Evolutionary conservation across 495 filamentous ascomycete genomes (phyloP).

Genomic region (Hypoxylon lenormandii): DNA sequence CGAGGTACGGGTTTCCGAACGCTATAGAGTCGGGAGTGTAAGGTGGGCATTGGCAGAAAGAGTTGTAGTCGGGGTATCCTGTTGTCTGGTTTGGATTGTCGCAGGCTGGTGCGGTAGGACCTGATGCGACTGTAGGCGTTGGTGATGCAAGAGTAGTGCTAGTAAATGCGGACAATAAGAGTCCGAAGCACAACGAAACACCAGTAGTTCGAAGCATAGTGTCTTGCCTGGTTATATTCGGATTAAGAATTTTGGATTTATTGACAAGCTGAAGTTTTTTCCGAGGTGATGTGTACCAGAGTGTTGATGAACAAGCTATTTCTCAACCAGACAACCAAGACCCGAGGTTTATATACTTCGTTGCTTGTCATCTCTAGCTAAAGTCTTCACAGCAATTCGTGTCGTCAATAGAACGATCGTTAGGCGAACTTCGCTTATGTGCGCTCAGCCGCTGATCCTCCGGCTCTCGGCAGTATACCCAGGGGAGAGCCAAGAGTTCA

Average conservation of each 20-base stretch:
- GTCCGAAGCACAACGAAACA: slow-evolving; percentile 8
- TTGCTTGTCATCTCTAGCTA: background rate
- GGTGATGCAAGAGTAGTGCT: slow-evolving; percentile 14
- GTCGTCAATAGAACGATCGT: background rate
- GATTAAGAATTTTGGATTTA: background rate
- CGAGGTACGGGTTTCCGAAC: slow-evolving; percentile 48
- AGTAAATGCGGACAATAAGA: slow-evolving; percentile 16
- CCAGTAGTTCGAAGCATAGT: slow-evolving; percentile 22
- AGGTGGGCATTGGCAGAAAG: slow-evolving; percentile 42
- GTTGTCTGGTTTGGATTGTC: slow-evolving; percentile 36
- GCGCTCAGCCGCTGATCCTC: slow-evolving; percentile 20
- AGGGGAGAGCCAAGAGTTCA: slow-evolving; percentile 25
- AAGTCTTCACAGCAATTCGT: background rate
- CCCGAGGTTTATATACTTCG: slow-evolving; percentile 10
- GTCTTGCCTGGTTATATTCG: background rate
- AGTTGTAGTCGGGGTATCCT: slow-evolving; percentile 46
- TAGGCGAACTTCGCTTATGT: slow-evolving; percentile 10
- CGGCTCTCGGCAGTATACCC: slow-evolving; percentile 25
- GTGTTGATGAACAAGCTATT: background rate
- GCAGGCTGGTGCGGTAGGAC: slow-evolving; percentile 20
- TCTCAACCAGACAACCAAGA: background rate
- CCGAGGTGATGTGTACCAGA: too few species aligned
- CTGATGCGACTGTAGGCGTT: slow-evolving; percentile 16
- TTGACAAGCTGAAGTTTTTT: background rate
- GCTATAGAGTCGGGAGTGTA: slow-evolving; percentile 32